These are phyloP conservation scores for Nannochloris sp. DNA, from an alignment of 139 green algal genomes.

Conservation along the genomic window DNA sequence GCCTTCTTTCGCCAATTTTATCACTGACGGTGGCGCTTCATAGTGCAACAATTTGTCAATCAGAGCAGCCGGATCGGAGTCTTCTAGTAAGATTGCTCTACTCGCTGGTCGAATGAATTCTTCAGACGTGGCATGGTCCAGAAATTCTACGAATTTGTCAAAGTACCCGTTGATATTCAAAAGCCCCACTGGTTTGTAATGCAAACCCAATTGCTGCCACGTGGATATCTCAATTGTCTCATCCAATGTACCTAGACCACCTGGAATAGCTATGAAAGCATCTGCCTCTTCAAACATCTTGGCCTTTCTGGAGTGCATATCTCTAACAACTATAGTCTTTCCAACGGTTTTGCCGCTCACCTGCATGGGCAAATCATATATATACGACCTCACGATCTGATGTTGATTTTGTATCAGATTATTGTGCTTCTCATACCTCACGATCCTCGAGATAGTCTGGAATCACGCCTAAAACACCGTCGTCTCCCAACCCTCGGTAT, in stretches of 20 bases:
- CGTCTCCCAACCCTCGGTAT: conserved; percentile 27
- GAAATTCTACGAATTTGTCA: conserved; percentile 53
- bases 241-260: conserved; percentile 73
- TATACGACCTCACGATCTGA: background rate
- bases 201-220: conserved; percentile 74
- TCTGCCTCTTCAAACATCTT: conserved; percentile 67
- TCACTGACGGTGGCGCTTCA: conserved; percentile 22
- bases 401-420: background rate
- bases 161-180: conserved; percentile 66
- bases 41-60: conserved; percentile 34
- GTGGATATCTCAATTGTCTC: conserved; percentile 77
- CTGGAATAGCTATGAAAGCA: conserved; percentile 75
- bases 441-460: conserved; percentile 40
- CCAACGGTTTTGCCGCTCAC: conserved; percentile 34
- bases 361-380: conserved; percentile 9
- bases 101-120: conserved; percentile 36
- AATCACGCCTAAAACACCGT: conserved; percentile 67
- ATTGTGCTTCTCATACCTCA: background rate
- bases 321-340: conserved; percentile 41
- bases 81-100: conserved; percentile 29
- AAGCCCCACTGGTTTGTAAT: conserved; percentile 63
- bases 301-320: conserved; percentile 80
- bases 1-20: conserved; percentile 10
- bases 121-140: conserved; percentile 46
- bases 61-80: conserved; percentile 17